Base-by-base conservation (phyloP, 139 green algal genomes). In the Raphidocelis subcapitata region DNA sequence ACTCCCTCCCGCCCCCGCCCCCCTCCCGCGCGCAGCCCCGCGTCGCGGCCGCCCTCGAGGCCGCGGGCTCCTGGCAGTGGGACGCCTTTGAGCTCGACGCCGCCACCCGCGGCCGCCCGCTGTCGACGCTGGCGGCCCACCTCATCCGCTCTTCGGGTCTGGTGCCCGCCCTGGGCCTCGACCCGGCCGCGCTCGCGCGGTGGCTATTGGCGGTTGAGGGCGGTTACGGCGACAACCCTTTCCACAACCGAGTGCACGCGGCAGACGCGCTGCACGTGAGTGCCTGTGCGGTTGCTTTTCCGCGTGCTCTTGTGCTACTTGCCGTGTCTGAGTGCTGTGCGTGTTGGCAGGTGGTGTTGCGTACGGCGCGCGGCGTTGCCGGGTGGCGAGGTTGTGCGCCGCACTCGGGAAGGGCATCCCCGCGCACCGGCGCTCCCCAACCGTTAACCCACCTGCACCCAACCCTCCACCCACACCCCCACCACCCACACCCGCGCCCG, bases 191-290 rank as follows among this genome's bases (percentile, higher is more conserved):
- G 29, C 60, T 80, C 46, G 60, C 47, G 10, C 62, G 32, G 8
- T 66, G 26, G 23, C 67, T 74, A 35, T 10, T 26, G 16, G 24
- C n/a, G 4, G 67, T 77, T n/a, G 69, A 77, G 68, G 68, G 24
- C 2, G 69, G 69, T 10, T 77, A 77, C 47, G 44, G 35, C 1
- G 63, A 79, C 74, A 85, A 82, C 37, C 79, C 76, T 51, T 88
- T 86, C 76, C 83, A 88, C 76, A 84, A 82, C 79, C 75, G 68
- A 24, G 73, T 59, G 1, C 83, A 88, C 56, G 83, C 80, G 3
- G 76, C 83, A 1, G 80, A 88, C 73, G 83, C 86, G 62, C 56
- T 80, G 26, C 79, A 84, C 62, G 55, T 62, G 55, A 12, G 55
- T 49, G 41, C 41, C 10, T 35, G 55, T 62, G 55, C 8, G 18